Evolutionary conservation across 2,329 filamentous ascomycete species (phyloP), one percentile per base, ranked within the genome.

Genomic region (Epichloe glyceriae): DNA sequence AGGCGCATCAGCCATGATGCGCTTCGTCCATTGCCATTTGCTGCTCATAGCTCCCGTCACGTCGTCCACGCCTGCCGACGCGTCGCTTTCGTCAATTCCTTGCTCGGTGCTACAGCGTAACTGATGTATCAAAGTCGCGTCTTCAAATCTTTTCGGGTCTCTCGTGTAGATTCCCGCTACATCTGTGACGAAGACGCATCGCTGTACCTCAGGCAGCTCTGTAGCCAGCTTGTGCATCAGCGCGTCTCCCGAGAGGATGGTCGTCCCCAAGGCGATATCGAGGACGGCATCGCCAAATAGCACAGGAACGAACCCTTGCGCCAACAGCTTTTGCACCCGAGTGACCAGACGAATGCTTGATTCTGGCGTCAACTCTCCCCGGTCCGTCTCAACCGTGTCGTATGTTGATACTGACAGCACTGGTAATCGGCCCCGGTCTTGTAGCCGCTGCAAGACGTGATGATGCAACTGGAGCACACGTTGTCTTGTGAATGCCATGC

Each of bases 271-370:
- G n/a, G 40, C 33, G 1, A 14, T 39, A 17, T 51, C 50, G 4
- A 51, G 14, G 39, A 51, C 50, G 34, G 50, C 50, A 14, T 51
- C 50, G n/a, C 50, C 50, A 20, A 48, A 48, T 10, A 51, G 17
- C 20, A 51, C 5, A 2, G 50, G 50, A 15, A 51, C n/a, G 22
- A 51, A 51, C 8, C 50, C 50, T 5, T 51, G 20, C 7, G 45
- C 15, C 5, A 51, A 39, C 8, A 51, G 34, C 12, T 26, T 22
- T 15, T 11, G 15, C 20, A 51, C 50, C 4, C 50, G 44, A 2
- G 17, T 14, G 7, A 44, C 20, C 19, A 51, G 45, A n/a, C 45
- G 45, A 11, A 15, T 5, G 45, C 50, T 22, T 1, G 45, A 26
- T 8, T 17, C 50, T 7, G 35, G 15, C 34, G 45, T 45, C 50